A percentile compares a stretch with the other conserved stretches of the same genome.
phyloP scores from a whole-genome alignment of 768 basidiomycete species.

The Tubosaeta sp. region DNA sequence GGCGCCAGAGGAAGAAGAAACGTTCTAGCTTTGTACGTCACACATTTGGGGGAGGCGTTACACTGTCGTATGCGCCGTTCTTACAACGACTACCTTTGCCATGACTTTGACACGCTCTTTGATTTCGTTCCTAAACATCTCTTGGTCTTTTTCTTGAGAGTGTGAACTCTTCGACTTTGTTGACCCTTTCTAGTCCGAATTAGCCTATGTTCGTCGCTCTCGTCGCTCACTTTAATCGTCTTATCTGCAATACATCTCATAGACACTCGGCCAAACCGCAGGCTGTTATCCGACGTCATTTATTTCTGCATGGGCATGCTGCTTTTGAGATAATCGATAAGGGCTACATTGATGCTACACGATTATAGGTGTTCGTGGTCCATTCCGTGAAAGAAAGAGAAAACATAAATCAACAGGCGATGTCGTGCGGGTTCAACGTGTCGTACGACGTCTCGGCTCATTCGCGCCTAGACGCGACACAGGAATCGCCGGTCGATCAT shows the following conservation, averaged over 20 bases:
- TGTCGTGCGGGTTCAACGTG: background rate
- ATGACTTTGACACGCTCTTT: conserved; percentile 17
- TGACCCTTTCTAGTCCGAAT: conserved; percentile 1
- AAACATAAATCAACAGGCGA: background rate
- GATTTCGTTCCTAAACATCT: conserved; percentile 11
- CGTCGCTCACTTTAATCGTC: conserved; percentile 22
- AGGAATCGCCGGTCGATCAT: conserved; percentile 40
- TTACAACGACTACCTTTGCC: background rate
- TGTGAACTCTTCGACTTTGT: conserved; percentile 1
- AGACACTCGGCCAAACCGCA: conserved; percentile 5
- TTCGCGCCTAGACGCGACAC: conserved; percentile 39
- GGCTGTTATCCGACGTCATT: background rate
- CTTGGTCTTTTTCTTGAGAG: conserved; percentile 10
- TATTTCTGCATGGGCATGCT: conserved; percentile 1
- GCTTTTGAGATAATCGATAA: conserved; percentile 14
- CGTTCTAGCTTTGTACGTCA: conserved; percentile 43
- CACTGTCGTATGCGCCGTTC: background rate
- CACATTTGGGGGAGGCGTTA: conserved; percentile 3
- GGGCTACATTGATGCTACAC: conserved; percentile 28
- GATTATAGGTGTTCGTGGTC: conserved; percentile 11
- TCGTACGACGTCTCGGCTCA: background rate
- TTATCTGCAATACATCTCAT: conserved; percentile 28
- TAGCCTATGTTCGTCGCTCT: conserved; percentile 20
- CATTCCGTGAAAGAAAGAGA: conserved; percentile 10
- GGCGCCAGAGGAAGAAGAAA: conserved; percentile 75